Evolutionary conservation across 2,329 filamentous ascomycete genomes (phyloP), one percentile per base, ranked within the genome.

Genomic region (Cercospora berteroae): DNA sequence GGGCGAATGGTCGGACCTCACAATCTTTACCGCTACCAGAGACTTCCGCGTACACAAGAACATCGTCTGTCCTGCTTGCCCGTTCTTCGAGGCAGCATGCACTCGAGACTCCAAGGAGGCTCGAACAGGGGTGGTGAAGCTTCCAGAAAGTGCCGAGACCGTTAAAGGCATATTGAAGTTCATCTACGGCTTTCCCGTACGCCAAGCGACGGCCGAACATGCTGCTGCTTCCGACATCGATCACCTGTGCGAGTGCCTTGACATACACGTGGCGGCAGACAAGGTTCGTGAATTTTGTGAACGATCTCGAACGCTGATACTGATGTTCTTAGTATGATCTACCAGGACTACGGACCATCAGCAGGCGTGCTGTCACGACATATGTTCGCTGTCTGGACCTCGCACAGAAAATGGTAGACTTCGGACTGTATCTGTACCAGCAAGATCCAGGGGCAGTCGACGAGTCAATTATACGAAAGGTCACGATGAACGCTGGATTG

Each of bases 41-140:
- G 50, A 55, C 29, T 63, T 63, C 31, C 18, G 9, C 10, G 61
- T 63, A 10, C 61, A 63, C 48, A 63, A 63, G 23, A 12, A 12
- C 58, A 60, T 60, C 20, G 25, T 60, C 4, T 60, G 58, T 27
- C 58, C 61, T 10, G 61, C 44, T 5, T 56, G 29, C 7, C 29
- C 27, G 1, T 63, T 55, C 29, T 63, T 63, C 8, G 27, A 39
- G 7, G 61, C 48, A 5, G 61, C 48, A 0, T 55, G 29, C 8
- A 42, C 48, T 36, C 9, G 33, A 5, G 48, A 55, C 48, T 63
- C 57, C 31, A 25, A 27, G 12, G 61, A 63, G 48, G 44, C 61
- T 1, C 44, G 31, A 1, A 57, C 50, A 2, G 61, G 61, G 0
- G 16, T 63, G 1, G 23, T 63, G 5, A 56, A 42, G 18, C 48